Evolutionary conservation across 768 basidiomycete species (phyloP), one percentile per base, ranked within the genome.

Genomic region (Suillus luteus): DNA sequence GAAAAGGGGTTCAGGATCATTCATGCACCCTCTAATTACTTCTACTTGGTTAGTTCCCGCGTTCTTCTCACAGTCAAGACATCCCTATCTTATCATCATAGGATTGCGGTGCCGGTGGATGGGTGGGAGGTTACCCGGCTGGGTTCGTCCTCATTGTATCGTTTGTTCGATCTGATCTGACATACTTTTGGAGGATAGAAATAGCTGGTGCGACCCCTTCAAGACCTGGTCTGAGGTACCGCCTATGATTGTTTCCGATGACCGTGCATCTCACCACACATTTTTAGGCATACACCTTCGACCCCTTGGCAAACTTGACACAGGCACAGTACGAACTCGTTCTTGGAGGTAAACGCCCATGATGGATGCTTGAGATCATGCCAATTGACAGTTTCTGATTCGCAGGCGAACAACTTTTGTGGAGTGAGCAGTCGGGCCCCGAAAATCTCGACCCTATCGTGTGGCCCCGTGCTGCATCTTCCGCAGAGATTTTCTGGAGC

Each of bases 401-500:
- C 46, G 10, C 31, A 79, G 75, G 75, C 44, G 64, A 83, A 60
- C 74, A 78, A n/a, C 69, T 78, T 1, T 75, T 84, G 1, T 85
- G 82, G 82, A 68, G 76, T 5, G 83, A 84, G 64, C 82, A 83
- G 67, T 76, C 79, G 1, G 77, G 76, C 12, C 76, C 82, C 40
- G 68, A 72, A 40, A 83, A 78, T 59, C 65, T 84, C 17, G 83
- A 84, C 41, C 35, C 75, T 17, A 78, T 78, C 51, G 70, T 80
- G 0, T 86, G 85, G 85, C 85, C 82, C 0, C 76, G 81, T 19
- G 78, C 79, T 1, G 81, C 79, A 0, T 75, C 81, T 1, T 77
- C 81, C 0, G 83, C 82, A 1, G 85, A 86, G 70, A 70, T 86
- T 52, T 85, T 84, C 71, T 86, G 85, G 85, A 82, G 80, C 1